phyloP scores from a whole-genome alignment of 176 grass and related monocot genomes.

The Carex kokanica region DNA sequence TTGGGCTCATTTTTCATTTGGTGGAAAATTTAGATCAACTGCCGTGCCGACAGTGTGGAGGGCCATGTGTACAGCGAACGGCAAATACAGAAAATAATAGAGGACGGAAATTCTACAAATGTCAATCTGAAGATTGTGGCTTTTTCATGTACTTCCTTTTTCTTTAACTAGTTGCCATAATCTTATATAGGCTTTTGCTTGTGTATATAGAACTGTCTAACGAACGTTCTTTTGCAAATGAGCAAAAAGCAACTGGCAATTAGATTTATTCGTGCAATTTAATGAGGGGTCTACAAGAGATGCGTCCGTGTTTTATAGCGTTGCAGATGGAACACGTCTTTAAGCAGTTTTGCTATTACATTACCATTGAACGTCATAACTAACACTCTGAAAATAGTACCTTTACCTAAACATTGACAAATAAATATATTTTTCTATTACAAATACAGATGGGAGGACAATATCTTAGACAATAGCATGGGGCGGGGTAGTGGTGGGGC shows the following conservation, averaged over 20 bases:
- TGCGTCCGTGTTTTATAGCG: not conserved
- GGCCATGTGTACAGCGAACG: conserved; percentile 43
- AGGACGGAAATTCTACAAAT: conserved; percentile 90
- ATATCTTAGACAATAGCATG: conserved; percentile 32
- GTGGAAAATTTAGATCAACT: conserved; percentile 50
- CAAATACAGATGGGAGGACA: conserved; percentile 81
- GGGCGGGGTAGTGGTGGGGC: conserved; percentile 33
- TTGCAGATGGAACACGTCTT: not conserved
- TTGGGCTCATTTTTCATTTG: not conserved
- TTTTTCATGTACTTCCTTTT: conserved; percentile 67
- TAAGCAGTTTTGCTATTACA: not conserved
- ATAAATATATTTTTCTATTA: not conserved
- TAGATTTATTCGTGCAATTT: not conserved
- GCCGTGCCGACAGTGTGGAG: conserved; percentile 58
- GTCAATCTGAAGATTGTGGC: conserved; percentile 50
- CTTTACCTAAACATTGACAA: not conserved
- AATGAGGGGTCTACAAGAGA: not conserved
- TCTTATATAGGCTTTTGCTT: not conserved
- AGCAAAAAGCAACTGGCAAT: no score
- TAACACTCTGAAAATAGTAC: not conserved
- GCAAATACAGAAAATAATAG: conserved; percentile 85
- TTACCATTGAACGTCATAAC: not conserved
- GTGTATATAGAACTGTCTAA: not conserved
- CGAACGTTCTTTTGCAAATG: not conserved
- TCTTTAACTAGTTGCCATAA: not conserved